A percentile compares a stretch with the other conserved stretches of the same genome.
phyloP scores from a whole-genome alignment of 176 grass and related monocot species.

The Zea mays region DNA sequence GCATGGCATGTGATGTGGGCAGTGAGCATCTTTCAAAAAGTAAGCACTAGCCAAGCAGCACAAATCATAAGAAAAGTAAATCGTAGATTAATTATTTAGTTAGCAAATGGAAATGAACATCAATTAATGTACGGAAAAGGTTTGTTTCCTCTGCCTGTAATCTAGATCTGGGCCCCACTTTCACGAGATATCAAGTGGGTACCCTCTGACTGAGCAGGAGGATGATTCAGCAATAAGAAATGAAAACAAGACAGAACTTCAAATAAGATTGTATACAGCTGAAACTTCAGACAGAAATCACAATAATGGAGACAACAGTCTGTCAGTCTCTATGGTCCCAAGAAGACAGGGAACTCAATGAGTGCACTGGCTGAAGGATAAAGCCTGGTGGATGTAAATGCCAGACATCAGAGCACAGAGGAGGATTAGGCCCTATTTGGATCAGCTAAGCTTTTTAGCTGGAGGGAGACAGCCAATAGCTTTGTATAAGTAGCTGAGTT shows the following conservation, averaged over 20 bases:
- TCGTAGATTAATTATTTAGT: constrained; percentile 27
- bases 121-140: constrained; percentile 41
- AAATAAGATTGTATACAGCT: constrained; percentile 46
- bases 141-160: constrained; percentile 36
- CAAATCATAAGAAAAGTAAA: constrained; percentile 32
- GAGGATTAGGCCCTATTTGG: neutral
- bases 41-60: constrained; percentile 13
- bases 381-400: constrained; percentile 42
- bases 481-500: constrained; percentile 28
- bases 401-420: constrained; percentile 32
- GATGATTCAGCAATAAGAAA: constrained; percentile 37
- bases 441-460: neutral
- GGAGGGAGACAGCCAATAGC: neutral
- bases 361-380: constrained; percentile 33
- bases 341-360: constrained; percentile 41
- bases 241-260: constrained; percentile 41
- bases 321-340: constrained; percentile 50
- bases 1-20: constrained; percentile 17
- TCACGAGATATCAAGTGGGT: constrained; percentile 36
- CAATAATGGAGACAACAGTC: constrained; percentile 59
- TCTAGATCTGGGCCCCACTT: constrained; percentile 31
- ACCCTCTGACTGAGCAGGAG: neutral
- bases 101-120: constrained; percentile 31
- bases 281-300: constrained; percentile 48
- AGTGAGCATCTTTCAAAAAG: constrained; percentile 32